Evolutionary conservation across 345 rosid species (phyloP).

Genomic region (Psidium guajava): DNA sequence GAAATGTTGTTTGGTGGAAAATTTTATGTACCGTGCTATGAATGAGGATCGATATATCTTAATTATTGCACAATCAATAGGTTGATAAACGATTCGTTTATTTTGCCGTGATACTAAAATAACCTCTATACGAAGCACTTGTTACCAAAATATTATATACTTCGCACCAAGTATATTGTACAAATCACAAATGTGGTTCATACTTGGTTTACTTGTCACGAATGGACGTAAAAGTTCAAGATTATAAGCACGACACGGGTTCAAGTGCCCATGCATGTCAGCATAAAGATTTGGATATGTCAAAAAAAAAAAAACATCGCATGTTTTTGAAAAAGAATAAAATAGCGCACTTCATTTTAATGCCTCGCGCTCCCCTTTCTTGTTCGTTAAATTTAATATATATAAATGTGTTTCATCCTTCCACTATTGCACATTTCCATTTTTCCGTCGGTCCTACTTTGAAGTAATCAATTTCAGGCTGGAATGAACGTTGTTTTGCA

Average conservation of each 20-base stretch:
- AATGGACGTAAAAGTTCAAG: background rate
- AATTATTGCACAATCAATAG: accelerated
- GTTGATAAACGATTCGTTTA: background rate
- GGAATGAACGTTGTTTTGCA: background rate
- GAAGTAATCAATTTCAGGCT: background rate
- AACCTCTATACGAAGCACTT: background rate
- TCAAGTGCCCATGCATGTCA: background rate
- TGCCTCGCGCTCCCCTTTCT: background rate
- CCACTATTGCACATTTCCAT: background rate
- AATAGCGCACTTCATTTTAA: background rate
- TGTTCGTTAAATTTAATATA: background rate
- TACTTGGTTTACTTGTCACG: accelerated
- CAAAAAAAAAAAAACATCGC: background rate
- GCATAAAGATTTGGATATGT: background rate
- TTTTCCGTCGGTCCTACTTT: background rate
- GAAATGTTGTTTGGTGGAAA: background rate
- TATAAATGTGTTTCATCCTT: background rate
- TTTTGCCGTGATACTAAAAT: accelerated
- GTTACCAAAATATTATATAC: background rate
- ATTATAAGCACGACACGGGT: background rate
- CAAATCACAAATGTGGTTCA: background rate
- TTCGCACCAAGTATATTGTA: background rate
- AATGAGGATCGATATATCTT: background rate
- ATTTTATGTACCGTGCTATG: background rate
- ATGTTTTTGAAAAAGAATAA: background rate